phyloP scores from a whole-genome alignment of 2,329 filamentous ascomycete genomes.

The Fusarium tuaranense region DNA sequence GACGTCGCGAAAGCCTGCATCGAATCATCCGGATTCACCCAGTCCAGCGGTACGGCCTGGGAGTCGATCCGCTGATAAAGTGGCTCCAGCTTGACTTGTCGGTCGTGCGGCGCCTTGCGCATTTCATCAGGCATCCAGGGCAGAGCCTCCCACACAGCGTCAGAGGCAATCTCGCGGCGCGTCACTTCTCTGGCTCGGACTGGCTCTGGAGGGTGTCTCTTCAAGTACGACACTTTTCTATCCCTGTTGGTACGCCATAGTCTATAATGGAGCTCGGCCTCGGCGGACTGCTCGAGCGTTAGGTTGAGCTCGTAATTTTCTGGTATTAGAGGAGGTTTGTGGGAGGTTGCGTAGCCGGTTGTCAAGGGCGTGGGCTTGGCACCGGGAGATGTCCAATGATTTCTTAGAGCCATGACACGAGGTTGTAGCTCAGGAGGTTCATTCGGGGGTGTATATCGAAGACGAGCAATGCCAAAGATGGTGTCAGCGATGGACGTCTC shows the following conservation, averaged over 20 bases:
- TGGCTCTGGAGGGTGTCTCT: background rate
- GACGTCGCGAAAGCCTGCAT: background rate
- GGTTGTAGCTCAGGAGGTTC: conserved; percentile 17
- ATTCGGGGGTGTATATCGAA: conserved; percentile 13
- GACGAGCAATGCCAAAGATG: conserved; percentile 17
- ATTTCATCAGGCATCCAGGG: background rate
- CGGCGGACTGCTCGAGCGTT: background rate
- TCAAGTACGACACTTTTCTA: background rate
- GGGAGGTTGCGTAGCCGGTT: conserved; percentile 13
- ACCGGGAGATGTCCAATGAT: conserved; percentile 21
- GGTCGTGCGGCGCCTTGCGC: background rate
- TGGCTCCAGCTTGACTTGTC: background rate
- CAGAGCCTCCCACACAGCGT: background rate
- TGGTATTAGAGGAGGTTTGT: background rate
- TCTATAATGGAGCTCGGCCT: background rate
- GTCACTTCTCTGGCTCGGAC: background rate
- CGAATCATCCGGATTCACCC: background rate
- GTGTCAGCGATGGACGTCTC: conserved; percentile 26
- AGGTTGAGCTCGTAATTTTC: background rate
- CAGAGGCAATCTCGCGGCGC: background rate
- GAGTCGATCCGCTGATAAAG: background rate
- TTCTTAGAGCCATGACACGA: conserved; percentile 16
- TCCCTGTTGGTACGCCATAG: background rate
- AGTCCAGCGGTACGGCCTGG: background rate
- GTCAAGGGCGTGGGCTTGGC: conserved; percentile 29